phyloP scores from a whole-genome alignment of 768 basidiomycete genomes.

The Cystobasidium onofrii region DNA sequence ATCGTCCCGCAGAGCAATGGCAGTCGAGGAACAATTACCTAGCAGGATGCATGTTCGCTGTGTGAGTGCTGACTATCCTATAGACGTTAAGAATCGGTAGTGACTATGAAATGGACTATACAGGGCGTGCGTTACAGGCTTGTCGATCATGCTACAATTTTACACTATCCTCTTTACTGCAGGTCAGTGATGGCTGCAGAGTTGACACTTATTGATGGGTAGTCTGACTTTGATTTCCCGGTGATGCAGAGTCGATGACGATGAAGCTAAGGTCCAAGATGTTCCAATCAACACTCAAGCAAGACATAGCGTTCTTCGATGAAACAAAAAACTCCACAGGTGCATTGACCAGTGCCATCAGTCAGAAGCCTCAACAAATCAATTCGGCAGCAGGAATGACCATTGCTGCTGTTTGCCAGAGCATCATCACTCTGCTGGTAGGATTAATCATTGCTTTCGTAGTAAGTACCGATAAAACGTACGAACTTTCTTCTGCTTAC shows the following conservation, averaged over 20 bases:
- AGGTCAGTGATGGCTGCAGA: conserved; percentile 52
- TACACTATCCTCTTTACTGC: conserved; percentile 58
- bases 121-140: conserved; percentile 60
- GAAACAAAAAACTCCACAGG: conserved; percentile 55
- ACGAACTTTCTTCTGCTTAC: conserved; percentile 65
- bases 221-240: background rate
- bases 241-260: conserved; percentile 61
- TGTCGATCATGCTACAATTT: conserved; percentile 67
- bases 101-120: no score
- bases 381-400: conserved; percentile 58
- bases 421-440: conserved; percentile 40
- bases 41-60: background rate
- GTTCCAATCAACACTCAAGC: conserved; percentile 73
- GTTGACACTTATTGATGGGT: no score
- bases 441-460: conserved; percentile 71
- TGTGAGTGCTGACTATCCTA: no score
- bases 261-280: conserved; percentile 60
- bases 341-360: conserved; percentile 64
- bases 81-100: no score
- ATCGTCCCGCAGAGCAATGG: background rate
- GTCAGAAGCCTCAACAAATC: conserved; percentile 75
- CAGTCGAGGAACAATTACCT: background rate
- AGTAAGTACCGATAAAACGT: conserved; percentile 67
- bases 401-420: conserved; percentile 74
- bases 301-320: conserved; percentile 53